Percentiles rank a stretch among this genome's conserved stretches.
phyloP scores from a whole-genome alignment of 306 rosid species.

The Dryas drummondii region DNA sequence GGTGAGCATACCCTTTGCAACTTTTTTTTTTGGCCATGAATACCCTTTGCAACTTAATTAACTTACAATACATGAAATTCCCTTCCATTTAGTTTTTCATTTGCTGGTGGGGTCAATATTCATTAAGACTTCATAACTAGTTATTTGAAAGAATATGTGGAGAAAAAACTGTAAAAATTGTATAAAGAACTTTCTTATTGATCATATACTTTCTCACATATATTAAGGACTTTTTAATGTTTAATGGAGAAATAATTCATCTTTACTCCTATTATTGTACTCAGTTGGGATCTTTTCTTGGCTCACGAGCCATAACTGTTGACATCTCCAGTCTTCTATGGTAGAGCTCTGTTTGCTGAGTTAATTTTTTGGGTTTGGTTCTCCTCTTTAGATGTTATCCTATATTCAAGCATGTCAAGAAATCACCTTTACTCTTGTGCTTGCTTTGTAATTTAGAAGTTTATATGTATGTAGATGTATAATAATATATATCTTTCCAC shows the following conservation, averaged over 20 bases:
- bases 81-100: not conserved
- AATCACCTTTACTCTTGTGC: not conserved
- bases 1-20: slow-evolving; percentile 48
- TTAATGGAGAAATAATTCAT: not conserved
- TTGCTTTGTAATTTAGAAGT: not conserved
- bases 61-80: not conserved
- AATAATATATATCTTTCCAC: slow-evolving; percentile 12
- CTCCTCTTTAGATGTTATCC: not conserved
- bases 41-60: not conserved
- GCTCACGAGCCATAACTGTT: not conserved
- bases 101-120: not conserved
- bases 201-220: not conserved
- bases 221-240: not conserved
- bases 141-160: not conserved
- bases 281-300: not conserved
- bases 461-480: not conserved
- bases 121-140: not conserved
- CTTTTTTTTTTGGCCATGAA: too few species aligned
- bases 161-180: not conserved
- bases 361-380: not conserved
- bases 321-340: not conserved
- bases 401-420: not conserved
- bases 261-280: not conserved
- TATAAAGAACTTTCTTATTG: not conserved
- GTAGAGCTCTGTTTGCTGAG: not conserved